phyloP scores from a whole-genome alignment of 2,329 filamentous ascomycete genomes.

The Aureobasidium sp. region DNA sequence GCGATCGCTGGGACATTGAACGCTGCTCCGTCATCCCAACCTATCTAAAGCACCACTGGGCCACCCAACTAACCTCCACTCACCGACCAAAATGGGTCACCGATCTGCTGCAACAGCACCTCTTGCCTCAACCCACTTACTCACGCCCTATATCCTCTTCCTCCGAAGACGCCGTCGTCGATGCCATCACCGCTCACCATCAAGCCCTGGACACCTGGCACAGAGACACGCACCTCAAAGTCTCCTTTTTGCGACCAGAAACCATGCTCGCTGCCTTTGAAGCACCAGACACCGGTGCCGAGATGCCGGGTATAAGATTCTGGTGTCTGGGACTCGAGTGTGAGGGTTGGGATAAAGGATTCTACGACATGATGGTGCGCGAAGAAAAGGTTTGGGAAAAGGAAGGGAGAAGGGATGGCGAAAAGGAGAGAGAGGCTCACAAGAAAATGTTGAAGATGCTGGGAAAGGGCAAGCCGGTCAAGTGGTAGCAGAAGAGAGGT shows the following conservation, averaged over 20 bases:
- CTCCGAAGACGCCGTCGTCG: not conserved
- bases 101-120: conserved; percentile 31
- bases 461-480: not conserved
- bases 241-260: conserved; percentile 29
- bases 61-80: conserved; percentile 28
- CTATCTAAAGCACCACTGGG: conserved; percentile 33
- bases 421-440: not conserved
- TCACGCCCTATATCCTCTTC: conserved; percentile 23
- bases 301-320: conserved; percentile 34
- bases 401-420: not conserved
- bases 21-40: conserved; percentile 32
- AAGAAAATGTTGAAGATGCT: not conserved
- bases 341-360: conserved; percentile 32
- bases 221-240: conserved; percentile 30
- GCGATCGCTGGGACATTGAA: conserved; percentile 38
- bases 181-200: conserved; percentile 20
- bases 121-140: conserved; percentile 36
- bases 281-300: conserved; percentile 31
- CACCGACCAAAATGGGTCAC: conserved; percentile 37
- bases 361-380: conserved; percentile 34
- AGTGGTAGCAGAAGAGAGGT: not conserved
- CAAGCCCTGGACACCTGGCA: conserved; percentile 33
- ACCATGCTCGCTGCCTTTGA: conserved; percentile 34
- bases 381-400: not conserved
- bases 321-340: conserved; percentile 43